These are phyloP conservation scores for Vitellaria paradoxa DNA, from an alignment of 179 eudicot species.

Conservation along the genomic window DNA sequence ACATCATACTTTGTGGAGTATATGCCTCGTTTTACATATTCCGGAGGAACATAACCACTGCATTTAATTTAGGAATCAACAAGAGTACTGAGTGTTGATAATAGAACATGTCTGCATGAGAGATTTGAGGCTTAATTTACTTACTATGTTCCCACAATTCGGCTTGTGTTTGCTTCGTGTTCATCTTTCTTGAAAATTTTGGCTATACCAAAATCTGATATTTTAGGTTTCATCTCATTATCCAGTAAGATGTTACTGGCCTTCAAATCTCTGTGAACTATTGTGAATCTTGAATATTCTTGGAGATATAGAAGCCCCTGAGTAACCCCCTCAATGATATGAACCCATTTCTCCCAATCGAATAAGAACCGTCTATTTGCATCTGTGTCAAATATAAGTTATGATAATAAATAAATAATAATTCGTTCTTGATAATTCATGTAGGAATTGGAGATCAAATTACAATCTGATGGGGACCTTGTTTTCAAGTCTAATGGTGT, in stretches of 20 bases:
- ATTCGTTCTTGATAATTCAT: neutral
- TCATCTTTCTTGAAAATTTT: too few species aligned
- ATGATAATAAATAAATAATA: too few species aligned
- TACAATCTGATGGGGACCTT: too few species aligned
- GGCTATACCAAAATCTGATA: constrained; percentile 22
- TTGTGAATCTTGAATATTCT: constrained; percentile 23
- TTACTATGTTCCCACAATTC: too few species aligned
- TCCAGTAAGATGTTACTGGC: constrained; percentile 25
- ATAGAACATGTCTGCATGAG: too few species aligned
- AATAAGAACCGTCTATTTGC: constrained; percentile 11
- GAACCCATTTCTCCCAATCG: constrained; percentile 24
- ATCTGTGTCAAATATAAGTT: constrained; percentile 6
- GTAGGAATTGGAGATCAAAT: too few species aligned
- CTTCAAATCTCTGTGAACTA: constrained; percentile 25
- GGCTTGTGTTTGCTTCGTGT: too few species aligned
- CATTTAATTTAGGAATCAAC: neutral
- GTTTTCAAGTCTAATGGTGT: too few species aligned
- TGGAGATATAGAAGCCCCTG: constrained; percentile 29
- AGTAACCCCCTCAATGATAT: constrained; percentile 24
- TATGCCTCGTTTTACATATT: neutral
- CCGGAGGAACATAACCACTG: constrained; percentile 7
- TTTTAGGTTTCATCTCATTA: constrained; percentile 23
- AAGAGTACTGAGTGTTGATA: too few species aligned
- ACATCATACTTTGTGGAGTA: constrained; percentile 7
- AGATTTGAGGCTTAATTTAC: too few species aligned